Conservation (phyloP, 257 asterid species). For the Voacanga thouarsii region DNA sequence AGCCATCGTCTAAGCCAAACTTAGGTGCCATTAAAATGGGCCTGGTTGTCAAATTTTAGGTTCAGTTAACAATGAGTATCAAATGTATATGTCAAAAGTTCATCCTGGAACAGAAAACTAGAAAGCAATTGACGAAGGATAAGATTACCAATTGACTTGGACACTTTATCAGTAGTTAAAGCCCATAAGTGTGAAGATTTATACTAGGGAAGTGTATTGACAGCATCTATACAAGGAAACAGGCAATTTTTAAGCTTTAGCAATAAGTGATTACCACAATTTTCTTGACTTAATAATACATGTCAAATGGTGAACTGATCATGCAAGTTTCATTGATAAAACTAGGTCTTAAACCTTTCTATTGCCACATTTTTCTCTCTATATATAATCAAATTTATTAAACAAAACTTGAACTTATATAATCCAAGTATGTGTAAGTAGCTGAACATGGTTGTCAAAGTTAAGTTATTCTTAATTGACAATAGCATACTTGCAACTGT, state of each 20-base stretch:
- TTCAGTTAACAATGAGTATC: constrained; percentile 19
- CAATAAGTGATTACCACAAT: not conserved
- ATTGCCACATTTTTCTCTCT: not conserved
- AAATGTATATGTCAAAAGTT: constrained; percentile 14
- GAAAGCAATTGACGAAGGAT: not conserved
- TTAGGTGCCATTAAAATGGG: constrained; percentile 92
- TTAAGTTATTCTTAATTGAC: not conserved
- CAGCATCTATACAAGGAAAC: not conserved
- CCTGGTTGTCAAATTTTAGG: constrained; percentile 46
- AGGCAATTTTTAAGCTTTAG: not conserved
- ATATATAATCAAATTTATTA: not conserved
- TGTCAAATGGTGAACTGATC: not conserved
- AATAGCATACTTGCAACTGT: not conserved
- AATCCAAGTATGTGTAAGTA: not conserved
- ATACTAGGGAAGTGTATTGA: not conserved
- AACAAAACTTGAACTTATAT: not conserved
- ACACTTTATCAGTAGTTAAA: not conserved
- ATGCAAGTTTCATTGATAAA: not conserved
- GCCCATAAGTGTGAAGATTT: not conserved
- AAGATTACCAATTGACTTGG: not conserved
- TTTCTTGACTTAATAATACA: not conserved
- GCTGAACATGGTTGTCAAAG: not conserved
- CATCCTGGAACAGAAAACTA: constrained; percentile 16
- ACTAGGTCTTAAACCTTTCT: not conserved
- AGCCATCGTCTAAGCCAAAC: constrained; percentile 72